These are phyloP conservation scores for Tuctoria greenei DNA, from an alignment of 176 grass and related monocot genomes.

Conservation along the genomic window DNA sequence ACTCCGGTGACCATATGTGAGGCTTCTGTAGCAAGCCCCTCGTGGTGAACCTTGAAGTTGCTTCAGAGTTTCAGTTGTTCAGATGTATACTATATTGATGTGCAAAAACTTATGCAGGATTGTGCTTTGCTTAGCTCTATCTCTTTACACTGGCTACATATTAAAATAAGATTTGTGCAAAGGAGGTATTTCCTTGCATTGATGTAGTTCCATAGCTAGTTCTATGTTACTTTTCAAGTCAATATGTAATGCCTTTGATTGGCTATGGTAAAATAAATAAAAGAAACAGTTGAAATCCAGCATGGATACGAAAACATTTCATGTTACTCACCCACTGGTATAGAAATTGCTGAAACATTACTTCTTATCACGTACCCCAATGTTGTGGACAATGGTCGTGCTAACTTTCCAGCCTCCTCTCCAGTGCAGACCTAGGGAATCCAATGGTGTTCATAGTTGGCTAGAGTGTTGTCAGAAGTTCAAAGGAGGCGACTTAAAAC, in stretches of 20 bases:
- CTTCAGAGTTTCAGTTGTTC: conserved; percentile 17
- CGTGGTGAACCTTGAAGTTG: background rate
- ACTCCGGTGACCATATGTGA: background rate
- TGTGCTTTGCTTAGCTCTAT: background rate
- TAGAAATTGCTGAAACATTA: background rate
- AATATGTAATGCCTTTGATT: background rate
- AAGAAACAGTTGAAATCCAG: background rate
- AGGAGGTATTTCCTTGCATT: background rate
- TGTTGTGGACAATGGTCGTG: background rate
- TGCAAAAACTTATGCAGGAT: background rate
- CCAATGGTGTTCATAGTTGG: background rate
- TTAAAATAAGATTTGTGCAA: conserved; percentile 36
- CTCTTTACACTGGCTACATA: background rate
- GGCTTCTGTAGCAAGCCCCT: background rate
- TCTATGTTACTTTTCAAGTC: background rate
- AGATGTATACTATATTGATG: background rate
- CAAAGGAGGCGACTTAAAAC: background rate
- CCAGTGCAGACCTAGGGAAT: conserved; percentile 27
- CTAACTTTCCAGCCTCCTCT: background rate
- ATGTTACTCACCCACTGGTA: background rate
- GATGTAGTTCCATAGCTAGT: background rate
- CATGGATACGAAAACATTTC: background rate
- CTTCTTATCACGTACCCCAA: background rate
- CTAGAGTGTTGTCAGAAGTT: background rate
- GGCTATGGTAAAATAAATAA: background rate